Evolutionary conservation across 1,139 yeast genomes (phyloP), one percentile per base, ranked within the genome.

Genomic region (Taphrina communis): DNA sequence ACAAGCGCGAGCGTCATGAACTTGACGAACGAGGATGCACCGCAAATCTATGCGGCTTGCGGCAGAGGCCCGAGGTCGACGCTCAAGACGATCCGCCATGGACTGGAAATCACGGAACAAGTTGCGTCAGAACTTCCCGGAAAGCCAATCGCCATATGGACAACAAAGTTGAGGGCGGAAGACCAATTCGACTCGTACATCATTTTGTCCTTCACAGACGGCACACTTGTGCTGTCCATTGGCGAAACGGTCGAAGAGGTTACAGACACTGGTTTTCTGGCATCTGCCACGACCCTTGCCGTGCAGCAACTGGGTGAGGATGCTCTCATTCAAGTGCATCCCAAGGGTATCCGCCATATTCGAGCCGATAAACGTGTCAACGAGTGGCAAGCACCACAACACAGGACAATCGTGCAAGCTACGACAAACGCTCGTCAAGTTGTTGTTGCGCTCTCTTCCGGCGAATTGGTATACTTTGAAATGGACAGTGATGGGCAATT

Each of bases 331-430:
- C 99, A 94, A 76, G 82, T 93, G 0, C 89, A 90, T 75, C 74
- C 86, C 0, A 83, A 85, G 72, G 97, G 95, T n/a, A 80, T 94
- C 39, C 82, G 88, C 19, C 93, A 89, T 73, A 81, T 92, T 2
- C 77, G 80, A 4, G 80, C 81, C 41, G 75, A 76, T 67, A 35
- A 73, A 68, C 77, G 78, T 19, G 74, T 78, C 3, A 81, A 85
- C 7, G 89, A 89, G 72, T 94, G 99, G 99, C 82, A 79, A 53
- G 91, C 97, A 0, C 96, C 97, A 0, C 88, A 88, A 0, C 96
- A 96, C 6, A 85, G 88, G 17, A 80, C 84, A 41, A 83, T 94
- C 53, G 75, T 84, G 0, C 79, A 81, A 38, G 88, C 93, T 0
- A 77, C 90, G 0, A 79, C 88, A 2, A 90, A 90, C 50, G 81